A percentile compares a stretch with the other conserved stretches of the same genome.
Evolutionary conservation across 805 yeast species (phyloP).

Genomic region (Candida ponderosae): DNA sequence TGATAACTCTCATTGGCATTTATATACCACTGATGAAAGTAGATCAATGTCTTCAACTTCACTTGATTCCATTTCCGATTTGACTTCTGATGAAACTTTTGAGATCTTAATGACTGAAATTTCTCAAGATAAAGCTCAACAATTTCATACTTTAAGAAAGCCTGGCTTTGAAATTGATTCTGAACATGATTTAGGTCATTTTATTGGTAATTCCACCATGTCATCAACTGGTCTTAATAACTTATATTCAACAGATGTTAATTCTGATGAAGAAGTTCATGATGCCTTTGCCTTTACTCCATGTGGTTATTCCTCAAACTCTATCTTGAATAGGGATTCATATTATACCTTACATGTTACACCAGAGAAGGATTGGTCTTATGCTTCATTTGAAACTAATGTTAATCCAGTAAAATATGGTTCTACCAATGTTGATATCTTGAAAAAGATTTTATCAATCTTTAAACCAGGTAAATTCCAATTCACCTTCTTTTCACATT

Average conservation of each 20-base stretch:
- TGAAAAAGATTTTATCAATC: constrained; percentile 49
- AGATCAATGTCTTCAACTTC: constrained; percentile 2
- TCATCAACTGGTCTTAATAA: constrained; percentile 51
- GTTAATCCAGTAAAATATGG: constrained; percentile 40
- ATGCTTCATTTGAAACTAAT: constrained; percentile 93
- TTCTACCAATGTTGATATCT: constrained; percentile 42
- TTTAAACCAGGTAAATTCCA: constrained; percentile 77
- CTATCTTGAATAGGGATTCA: constrained; percentile 53
- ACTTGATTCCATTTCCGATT: constrained; percentile 4
- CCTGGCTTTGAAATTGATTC: constrained; percentile 34
- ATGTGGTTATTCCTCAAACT: constrained; percentile 91
- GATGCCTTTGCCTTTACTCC: constrained; percentile 92
- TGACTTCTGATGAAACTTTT: constrained; percentile 56
- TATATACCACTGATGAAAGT: constrained; percentile 56
- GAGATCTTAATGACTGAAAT: constrained; percentile 90
- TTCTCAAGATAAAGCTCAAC: constrained; percentile 43
- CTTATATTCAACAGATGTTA: constrained; percentile 33
- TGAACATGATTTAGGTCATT: constrained; percentile 71
- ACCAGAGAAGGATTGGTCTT: constrained; percentile 91
- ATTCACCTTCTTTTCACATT: constrained; percentile 37
- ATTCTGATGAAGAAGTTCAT: constrained; percentile 37
- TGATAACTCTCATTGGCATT: constrained; percentile 84
- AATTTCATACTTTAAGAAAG: constrained; percentile 48
- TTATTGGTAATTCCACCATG: constrained; percentile 65
- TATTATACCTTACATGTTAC: constrained; percentile 89